Evolutionary conservation across 495 filamentous ascomycete species (phyloP).

Genomic region (Rusavskia elegans): DNA sequence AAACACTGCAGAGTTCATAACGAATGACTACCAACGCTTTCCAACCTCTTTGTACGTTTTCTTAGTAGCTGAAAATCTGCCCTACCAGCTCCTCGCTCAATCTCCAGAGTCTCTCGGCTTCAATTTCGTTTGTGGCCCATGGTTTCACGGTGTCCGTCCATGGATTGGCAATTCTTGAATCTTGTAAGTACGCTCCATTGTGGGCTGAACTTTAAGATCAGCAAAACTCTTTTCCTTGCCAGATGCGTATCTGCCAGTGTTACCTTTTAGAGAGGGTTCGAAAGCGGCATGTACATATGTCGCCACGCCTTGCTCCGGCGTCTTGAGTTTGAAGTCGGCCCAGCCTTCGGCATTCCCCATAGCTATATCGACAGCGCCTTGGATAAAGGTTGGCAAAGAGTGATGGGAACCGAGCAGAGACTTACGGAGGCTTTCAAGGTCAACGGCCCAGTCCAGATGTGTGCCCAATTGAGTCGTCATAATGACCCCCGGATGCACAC

Average conservation of each 20-base stretch:
- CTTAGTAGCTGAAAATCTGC: constrained; percentile 18
- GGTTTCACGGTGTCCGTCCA: constrained; percentile 2
- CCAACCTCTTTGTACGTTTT: too few species aligned
- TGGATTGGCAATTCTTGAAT: not conserved
- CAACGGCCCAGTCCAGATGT: not conserved
- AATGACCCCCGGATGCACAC: constrained; percentile 23
- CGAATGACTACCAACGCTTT: too few species aligned
- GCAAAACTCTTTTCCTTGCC: too few species aligned
- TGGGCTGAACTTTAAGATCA: not conserved
- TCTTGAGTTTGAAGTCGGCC: not conserved
- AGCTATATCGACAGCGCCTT: not conserved
- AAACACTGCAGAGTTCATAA: too few species aligned
- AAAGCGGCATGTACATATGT: constrained; percentile 42
- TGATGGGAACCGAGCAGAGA: not conserved
- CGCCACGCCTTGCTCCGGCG: constrained; percentile 23
- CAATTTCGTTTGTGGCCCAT: constrained; percentile 20
- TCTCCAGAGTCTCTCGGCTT: constrained; percentile 28
- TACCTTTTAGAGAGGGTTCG: constrained; percentile 22
- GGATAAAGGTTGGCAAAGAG: too few species aligned
- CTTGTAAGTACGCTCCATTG: not conserved
- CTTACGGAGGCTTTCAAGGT: not conserved
- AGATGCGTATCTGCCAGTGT: too few species aligned
- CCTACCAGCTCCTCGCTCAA: constrained; percentile 33
- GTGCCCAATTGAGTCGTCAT: not conserved
- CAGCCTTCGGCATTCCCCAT: not conserved